These are phyloP conservation scores for Pseudohalonectria lignicola DNA, from an alignment of 2,329 filamentous ascomycete species.

Conservation along the genomic window DNA sequence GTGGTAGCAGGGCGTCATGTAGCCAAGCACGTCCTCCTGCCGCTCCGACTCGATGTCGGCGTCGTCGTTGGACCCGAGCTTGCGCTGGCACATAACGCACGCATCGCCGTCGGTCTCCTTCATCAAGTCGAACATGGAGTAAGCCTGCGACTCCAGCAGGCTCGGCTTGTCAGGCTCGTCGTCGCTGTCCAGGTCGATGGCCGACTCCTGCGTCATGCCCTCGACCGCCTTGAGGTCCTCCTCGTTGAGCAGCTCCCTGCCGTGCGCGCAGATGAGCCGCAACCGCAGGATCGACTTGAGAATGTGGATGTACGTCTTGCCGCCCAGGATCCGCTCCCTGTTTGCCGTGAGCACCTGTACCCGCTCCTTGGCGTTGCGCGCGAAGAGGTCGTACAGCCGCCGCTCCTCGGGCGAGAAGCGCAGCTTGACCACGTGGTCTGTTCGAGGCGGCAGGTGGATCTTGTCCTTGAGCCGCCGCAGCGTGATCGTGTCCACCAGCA, in stretches of 20 bases:
- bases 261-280: conserved; percentile 84
- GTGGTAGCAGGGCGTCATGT: conserved; percentile 82
- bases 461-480: conserved; percentile 85
- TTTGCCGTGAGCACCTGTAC: conserved; percentile 63
- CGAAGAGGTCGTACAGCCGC: conserved; percentile 74
- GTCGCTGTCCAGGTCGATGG: conserved; percentile 81
- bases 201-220: conserved; percentile 71
- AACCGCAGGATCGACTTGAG: conserved; percentile 83
- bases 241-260: conserved; percentile 78
- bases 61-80: conserved; percentile 44
- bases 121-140: conserved; percentile 78
- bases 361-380: conserved; percentile 67
- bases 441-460: conserved; percentile 67
- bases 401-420: conserved; percentile 67
- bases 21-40: conserved; percentile 57
- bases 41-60: conserved; percentile 47
- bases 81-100: conserved; percentile 60
- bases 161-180: conserved; percentile 47
- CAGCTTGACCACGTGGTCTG: conserved; percentile 63
- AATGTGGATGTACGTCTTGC: conserved; percentile 87
- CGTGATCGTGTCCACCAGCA: conserved; percentile 91
- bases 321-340: conserved; percentile 58
- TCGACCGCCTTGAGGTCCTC: conserved; percentile 73
- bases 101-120: conserved; percentile 67
- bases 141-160: conserved; percentile 61